These are phyloP conservation scores for Phycomyces blakesleeanus DNA, from an alignment of 192 early-diverging fungal species.

Conservation along the genomic window DNA sequence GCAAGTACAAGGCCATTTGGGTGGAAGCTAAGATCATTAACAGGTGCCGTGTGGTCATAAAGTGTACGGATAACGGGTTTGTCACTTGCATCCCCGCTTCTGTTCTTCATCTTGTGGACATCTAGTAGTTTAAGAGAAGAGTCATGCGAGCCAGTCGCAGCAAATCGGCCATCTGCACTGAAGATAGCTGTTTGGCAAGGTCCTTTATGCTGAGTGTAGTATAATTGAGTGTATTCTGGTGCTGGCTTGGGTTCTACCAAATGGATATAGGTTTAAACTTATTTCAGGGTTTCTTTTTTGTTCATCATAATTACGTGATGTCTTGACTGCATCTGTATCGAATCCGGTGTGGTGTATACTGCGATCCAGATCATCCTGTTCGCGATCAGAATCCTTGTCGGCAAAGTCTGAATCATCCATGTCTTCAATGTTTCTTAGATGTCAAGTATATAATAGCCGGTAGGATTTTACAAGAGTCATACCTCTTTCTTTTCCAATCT, in stretches of 20 bases:
- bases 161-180: conserved; percentile 63
- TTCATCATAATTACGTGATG: conserved; percentile 1
- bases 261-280: not conserved
- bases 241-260: conserved; percentile 16
- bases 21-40: conserved; percentile 87
- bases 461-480: not conserved
- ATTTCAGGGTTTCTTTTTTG: conserved; percentile 1
- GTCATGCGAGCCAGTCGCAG: conserved; percentile 88
- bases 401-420: conserved; percentile 25
- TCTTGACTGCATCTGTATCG: conserved; percentile 3
- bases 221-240: conserved; percentile 33
- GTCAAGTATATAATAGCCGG: not conserved
- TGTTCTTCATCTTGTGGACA: conserved; percentile 72
- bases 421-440: not conserved
- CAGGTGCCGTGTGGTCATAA: conserved; percentile 77
- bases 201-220: conserved; percentile 37
- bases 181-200: conserved; percentile 42
- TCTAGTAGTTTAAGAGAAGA: conserved; percentile 89
- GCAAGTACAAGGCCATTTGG: conserved; percentile 90
- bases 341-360: conserved; percentile 9
- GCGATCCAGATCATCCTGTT: conserved; percentile 13
- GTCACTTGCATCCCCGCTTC: conserved; percentile 61
- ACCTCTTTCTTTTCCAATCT: conserved; percentile 58
- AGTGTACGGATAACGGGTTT: conserved; percentile 87
- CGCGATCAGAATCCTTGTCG: conserved; percentile 17